These are phyloP conservation scores for Camelina neglecta DNA, from an alignment of 345 rosid genomes.

Conservation along the genomic window DNA sequence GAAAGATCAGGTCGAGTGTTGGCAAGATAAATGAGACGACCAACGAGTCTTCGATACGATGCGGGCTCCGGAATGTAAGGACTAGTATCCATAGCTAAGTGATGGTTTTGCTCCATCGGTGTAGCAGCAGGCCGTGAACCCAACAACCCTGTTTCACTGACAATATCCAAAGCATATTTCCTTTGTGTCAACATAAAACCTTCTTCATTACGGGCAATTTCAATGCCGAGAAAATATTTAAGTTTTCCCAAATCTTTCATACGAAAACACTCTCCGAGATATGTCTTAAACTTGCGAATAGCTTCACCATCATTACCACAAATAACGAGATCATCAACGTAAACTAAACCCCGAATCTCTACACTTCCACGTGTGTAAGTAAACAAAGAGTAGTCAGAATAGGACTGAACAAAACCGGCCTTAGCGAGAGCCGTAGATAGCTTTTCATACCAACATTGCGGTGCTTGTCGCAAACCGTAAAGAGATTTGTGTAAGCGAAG, in stretches of 20 bases:
- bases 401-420: neutral
- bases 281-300: neutral
- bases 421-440: rapidly evolving
- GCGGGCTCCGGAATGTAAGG: rapidly evolving
- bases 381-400: rapidly evolving
- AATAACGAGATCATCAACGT: neutral
- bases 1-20: too few relatives aligned
- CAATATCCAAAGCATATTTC: neutral
- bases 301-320: rapidly evolving
- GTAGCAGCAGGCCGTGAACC: rapidly evolving
- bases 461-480: too few relatives aligned
- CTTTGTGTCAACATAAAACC: neutral
- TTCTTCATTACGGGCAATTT: neutral
- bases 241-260: neutral
- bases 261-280: neutral
- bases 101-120: neutral
- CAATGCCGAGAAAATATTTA: neutral
- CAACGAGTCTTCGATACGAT: too few relatives aligned
- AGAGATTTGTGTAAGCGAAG: too few relatives aligned
- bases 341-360: rapidly evolving
- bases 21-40: neutral
- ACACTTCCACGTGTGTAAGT: neutral
- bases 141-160: neutral
- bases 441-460: neutral
- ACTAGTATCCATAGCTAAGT: rapidly evolving